Base-by-base conservation (phyloP, 768 basidiomycete species). In the Macrolepiota albuminosa region DNA sequence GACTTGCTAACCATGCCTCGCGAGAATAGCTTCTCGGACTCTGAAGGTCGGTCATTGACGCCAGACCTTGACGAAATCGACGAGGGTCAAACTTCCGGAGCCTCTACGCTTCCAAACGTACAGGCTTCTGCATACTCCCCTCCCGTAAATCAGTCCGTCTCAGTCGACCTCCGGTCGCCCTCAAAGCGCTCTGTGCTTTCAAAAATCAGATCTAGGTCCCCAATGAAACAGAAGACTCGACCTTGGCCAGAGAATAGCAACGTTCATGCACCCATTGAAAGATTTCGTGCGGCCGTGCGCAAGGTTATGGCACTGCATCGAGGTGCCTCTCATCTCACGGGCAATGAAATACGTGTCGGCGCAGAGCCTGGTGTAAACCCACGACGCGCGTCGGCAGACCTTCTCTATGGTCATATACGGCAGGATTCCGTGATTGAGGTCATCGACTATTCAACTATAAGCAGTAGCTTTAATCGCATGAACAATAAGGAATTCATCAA, bases 301-400 rank as follows among this genome's bases (percentile, higher is more conserved):
- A 87, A 84, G 70, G 79, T 89, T 48, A 87, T 90, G 56, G 75
- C 82, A 9, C 78, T 89, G 75, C 79, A 78, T 60, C 82, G 82
- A 18, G 81, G 84, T 39, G 79, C 84, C 58, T 75, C 69, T 13
- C 73, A 67, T 58, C 69, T 71, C 60, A 72, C 64, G 63, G 74
- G 31, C 6, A 43, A 43, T 67, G 40, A 64, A 13, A 67, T 71
- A 2, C 71, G 75, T 39, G 70, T 84, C 36, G 88, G 88, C 21
- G 88, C 84, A 14, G 88, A 90, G 67, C 88, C 87, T 11, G 88
- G 88, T 61, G 73, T 88, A 34, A 85, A 89, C 71, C 85, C 87
- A 24, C 81, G 86, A 33, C 81, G 85, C 16, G 75, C 78, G 3
- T 81, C 81, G 48, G 82, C 87, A 4, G 79, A 80, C 62, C 66